Evolutionary conservation across 495 filamentous ascomycete species (phyloP).

Genomic region (Penicillium cosmopolitanum): DNA sequence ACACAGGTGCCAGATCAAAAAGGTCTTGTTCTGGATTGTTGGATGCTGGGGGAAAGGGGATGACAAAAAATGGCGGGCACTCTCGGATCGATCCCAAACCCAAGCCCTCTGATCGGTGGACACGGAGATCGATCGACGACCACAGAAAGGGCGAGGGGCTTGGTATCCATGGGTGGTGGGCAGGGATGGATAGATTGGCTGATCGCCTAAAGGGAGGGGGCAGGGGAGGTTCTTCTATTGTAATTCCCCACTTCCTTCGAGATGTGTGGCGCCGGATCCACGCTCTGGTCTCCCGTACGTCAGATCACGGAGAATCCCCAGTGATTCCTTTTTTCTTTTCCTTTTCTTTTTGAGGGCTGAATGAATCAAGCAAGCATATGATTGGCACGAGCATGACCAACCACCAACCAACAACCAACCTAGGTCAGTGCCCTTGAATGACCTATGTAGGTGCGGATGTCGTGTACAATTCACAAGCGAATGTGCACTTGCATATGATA

Average conservation of each 20-base stretch:
- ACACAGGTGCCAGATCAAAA: not conserved
- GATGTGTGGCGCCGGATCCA: slow-evolving; percentile 25
- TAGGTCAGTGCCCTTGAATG: not conserved
- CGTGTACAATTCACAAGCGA: not conserved
- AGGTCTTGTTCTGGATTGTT: not conserved
- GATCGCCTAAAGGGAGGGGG: slow-evolving; percentile 23
- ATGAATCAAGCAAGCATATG: slow-evolving; percentile 10
- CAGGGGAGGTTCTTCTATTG: slow-evolving; percentile 27
- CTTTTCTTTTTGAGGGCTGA: slow-evolving; percentile 4
- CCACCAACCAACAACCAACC: not conserved
- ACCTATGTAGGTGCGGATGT: not conserved
- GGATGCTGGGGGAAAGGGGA: not conserved
- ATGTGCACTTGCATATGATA: slow-evolving; percentile 12
- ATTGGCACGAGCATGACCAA: slow-evolving; percentile 7
- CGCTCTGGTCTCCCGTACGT: slow-evolving; percentile 26
- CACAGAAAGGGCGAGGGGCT: slow-evolving; percentile 15
- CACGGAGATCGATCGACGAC: slow-evolving; percentile 32
- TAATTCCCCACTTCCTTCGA: slow-evolving; percentile 32
- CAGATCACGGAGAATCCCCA: slow-evolving; percentile 29
- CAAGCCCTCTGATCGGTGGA: slow-evolving; percentile 28
- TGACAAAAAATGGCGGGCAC: slow-evolving; percentile 11
- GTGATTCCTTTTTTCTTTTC: slow-evolving; percentile 9
- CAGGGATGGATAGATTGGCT: slow-evolving; percentile 20
- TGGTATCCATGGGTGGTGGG: slow-evolving; percentile 25
- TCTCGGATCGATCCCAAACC: slow-evolving; percentile 25